Conservation (phyloP, 371 early-diverging fungal genomes). For the Choanephora cucurbitarum region DNA sequence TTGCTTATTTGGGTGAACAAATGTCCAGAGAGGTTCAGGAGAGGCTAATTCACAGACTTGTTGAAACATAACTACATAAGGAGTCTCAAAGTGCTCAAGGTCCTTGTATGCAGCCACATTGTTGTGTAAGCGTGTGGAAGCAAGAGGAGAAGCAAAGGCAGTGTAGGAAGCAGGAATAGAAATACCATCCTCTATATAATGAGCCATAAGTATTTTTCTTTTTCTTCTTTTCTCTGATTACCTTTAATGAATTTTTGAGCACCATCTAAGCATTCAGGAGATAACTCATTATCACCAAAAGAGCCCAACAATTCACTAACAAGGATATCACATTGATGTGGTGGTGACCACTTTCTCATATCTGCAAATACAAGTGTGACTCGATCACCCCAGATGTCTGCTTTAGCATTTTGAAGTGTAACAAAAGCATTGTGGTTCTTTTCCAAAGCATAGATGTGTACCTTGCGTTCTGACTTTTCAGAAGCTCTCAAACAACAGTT, state of each 20-base stretch:
- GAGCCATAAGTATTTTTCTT: background rate
- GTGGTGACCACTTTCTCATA: conserved; percentile 79
- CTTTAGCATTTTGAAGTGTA: conserved; percentile 81
- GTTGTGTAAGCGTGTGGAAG: conserved; percentile 79
- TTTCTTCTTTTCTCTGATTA: conserved; percentile 22
- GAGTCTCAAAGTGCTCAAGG: conserved; percentile 74
- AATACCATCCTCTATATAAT: conserved; percentile 66
- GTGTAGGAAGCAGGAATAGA: conserved; percentile 88
- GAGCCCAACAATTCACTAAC: conserved; percentile 93
- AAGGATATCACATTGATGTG: conserved; percentile 75
- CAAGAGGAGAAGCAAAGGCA: conserved; percentile 81
- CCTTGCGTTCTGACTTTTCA: conserved; percentile 59
- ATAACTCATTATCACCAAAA: conserved; percentile 96
- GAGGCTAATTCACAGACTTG: conserved; percentile 67
- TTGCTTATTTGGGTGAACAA: conserved; percentile 73
- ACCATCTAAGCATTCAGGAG: conserved; percentile 95
- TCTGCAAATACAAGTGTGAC: conserved; percentile 87
- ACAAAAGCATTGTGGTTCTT: conserved; percentile 96
- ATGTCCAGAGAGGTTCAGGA: conserved; percentile 79
- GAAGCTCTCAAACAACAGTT: conserved; percentile 83
- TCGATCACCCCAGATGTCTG: conserved; percentile 73
- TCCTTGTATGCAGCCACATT: conserved; percentile 69
- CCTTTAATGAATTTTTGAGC: conserved; percentile 84
- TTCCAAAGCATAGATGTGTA: conserved; percentile 85
- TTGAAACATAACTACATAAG: conserved; percentile 92